Conservation (phyloP, 768 basidiomycete genomes). For the Psilocybe sp. region DNA sequence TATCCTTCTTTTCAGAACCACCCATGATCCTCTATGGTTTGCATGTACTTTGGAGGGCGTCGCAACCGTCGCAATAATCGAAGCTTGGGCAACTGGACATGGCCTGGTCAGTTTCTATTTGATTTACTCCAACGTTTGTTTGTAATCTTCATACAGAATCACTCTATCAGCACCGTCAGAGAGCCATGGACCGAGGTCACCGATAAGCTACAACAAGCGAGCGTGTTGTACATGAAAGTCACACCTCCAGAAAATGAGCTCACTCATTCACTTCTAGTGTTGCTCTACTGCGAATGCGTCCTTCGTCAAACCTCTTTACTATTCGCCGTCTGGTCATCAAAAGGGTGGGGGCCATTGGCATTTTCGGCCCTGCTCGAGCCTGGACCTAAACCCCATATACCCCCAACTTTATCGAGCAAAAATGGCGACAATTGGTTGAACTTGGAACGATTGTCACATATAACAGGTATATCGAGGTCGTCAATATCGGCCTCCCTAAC, state of each 20-base stretch:
- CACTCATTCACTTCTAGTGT: slow-evolving; percentile 60
- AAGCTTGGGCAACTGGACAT: slow-evolving; percentile 79
- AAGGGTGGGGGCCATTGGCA: slow-evolving; percentile 82
- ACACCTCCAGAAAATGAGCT: slow-evolving; percentile 54
- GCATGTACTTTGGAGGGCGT: slow-evolving; percentile 86
- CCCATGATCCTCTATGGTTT: slow-evolving; percentile 84
- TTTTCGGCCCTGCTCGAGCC: slow-evolving; percentile 74
- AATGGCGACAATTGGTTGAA: slow-evolving; percentile 44
- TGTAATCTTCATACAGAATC: slow-evolving; percentile 41
- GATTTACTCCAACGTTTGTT: neutral
- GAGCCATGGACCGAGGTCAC: slow-evolving; percentile 77
- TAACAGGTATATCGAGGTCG: slow-evolving; percentile 69
- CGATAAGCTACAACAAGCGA: slow-evolving; percentile 72
- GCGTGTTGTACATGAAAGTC: slow-evolving; percentile 58
- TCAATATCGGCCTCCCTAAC: slow-evolving; percentile 65
- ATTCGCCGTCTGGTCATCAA: slow-evolving; percentile 80
- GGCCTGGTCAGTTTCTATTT: slow-evolving; percentile 53
- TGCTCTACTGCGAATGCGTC: slow-evolving; percentile 65
- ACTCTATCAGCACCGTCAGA: slow-evolving; percentile 44
- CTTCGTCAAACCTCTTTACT: slow-evolving; percentile 73
- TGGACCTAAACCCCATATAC: slow-evolving; percentile 54
- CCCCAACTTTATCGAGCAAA: slow-evolving; percentile 52
- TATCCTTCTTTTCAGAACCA: slow-evolving; percentile 66
- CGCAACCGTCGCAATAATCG: slow-evolving; percentile 74
- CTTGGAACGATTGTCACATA: slow-evolving; percentile 62